Conservation (phyloP, 495 filamentous ascomycete genomes). For the Letharia lupina region DNA sequence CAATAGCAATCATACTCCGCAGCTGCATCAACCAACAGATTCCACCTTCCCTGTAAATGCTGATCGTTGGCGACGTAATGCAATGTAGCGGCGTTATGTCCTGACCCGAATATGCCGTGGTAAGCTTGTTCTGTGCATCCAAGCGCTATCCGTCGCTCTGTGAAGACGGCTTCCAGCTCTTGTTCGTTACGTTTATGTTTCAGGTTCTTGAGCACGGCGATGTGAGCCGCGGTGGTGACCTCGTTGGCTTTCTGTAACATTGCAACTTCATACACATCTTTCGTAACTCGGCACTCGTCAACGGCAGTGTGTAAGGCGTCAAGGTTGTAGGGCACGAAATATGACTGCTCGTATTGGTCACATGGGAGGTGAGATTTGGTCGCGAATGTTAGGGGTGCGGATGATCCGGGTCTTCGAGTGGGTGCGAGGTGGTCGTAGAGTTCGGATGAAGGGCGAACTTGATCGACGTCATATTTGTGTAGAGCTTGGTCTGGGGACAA, state of each 20-base stretch:
- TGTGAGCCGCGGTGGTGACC: slow-evolving; percentile 67
- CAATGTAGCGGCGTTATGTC: slow-evolving; percentile 68
- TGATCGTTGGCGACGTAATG: slow-evolving; percentile 79
- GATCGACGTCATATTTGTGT: slow-evolving; percentile 74
- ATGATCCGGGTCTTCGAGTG: slow-evolving; percentile 28
- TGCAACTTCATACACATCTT: slow-evolving; percentile 69
- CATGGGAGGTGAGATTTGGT: slow-evolving; percentile 26
- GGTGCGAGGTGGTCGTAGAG: slow-evolving; percentile 55
- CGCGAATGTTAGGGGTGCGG: slow-evolving; percentile 22
- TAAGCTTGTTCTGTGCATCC: slow-evolving; percentile 76
- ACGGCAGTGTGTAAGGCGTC: slow-evolving; percentile 41
- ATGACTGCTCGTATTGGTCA: slow-evolving; percentile 8
- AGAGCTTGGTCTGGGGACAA: slow-evolving; percentile 64
- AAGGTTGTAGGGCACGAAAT: slow-evolving; percentile 20
- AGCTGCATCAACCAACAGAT: slow-evolving; percentile 78
- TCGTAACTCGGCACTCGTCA: slow-evolving; percentile 67
- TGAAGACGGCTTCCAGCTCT: slow-evolving; percentile 72
- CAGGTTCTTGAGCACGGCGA: slow-evolving; percentile 53
- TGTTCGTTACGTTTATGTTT: slow-evolving; percentile 60
- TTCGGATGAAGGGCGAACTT: slow-evolving; percentile 58
- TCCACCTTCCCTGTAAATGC: slow-evolving; percentile 53
- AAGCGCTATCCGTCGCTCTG: slow-evolving; percentile 56
- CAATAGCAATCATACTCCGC: slow-evolving; percentile 82
- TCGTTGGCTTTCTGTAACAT: slow-evolving; percentile 71
- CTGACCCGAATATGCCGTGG: slow-evolving; percentile 73